Evolutionary conservation across 768 basidiomycete species (phyloP), one percentile per base, ranked within the genome.

Genomic region (Tricholoma flavovirens): DNA sequence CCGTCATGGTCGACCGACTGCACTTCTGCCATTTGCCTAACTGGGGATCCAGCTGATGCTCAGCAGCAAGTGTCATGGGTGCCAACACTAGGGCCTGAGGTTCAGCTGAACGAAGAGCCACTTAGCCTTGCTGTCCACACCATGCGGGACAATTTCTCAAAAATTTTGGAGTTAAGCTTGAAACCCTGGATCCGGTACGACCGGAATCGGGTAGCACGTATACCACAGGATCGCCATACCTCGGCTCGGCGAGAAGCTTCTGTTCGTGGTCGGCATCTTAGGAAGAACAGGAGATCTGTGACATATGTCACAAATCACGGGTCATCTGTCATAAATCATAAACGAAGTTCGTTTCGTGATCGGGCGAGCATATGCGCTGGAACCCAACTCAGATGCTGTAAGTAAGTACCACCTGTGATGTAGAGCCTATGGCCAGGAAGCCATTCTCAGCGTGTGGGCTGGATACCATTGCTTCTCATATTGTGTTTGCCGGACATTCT

Each of bases 271-370:
- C 54, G 49, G 43, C 40, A 48, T 19, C 35, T 21, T 51, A 42
- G 33, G 57, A 55, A 43, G 49, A 24, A 58, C 30, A 52, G 56
- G 59, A 26, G 24, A 65, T 62, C 62, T 65, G 64, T 60, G 24
- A 26, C 24, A 26, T 26, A 5, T 26, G 24, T 26, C 24, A 26
- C 24, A 26, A 3, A 26, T 26, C 24, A 26, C 24, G 24, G 24
- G n/a, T n/a, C 64, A 65, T 17, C 51, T 63, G 62, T 63, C 64
- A 60, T 51, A 26, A 6, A 15, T 63, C 64, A 60, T 51, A 26
- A 6, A 15, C 50, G 57, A 55, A 46, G 22, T 17, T 51, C 46
- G 15, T 48, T 26, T 38, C 45, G 49, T 57, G 56, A 57, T 54
- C 56, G 56, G 52, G 17, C 56, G 43, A 48, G 46, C 48, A 36